Evolutionary conservation across 2,329 filamentous ascomycete species (phyloP).

Genomic region (Decorospora gaudefroyi): DNA sequence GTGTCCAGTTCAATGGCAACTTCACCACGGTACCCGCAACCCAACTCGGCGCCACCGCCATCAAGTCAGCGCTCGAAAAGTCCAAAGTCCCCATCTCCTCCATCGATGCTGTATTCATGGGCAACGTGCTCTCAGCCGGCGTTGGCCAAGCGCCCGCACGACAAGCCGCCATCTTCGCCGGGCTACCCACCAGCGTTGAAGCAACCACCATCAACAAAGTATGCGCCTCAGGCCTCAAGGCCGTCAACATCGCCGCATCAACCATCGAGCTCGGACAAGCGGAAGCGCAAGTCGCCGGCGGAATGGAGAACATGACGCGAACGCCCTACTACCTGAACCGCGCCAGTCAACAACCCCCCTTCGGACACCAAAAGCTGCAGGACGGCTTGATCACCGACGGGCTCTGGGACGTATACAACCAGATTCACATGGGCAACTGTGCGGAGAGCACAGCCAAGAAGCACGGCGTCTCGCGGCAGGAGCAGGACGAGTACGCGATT

Average conservation of each 20-base stretch:
- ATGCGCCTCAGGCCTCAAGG: slow-evolving; percentile 92
- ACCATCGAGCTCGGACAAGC: slow-evolving; percentile 91
- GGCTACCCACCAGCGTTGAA: slow-evolving; percentile 79
- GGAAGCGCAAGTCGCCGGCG: slow-evolving; percentile 87
- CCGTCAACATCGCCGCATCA: slow-evolving; percentile 85
- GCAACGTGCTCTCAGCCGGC: slow-evolving; percentile 83
- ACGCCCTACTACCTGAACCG: slow-evolving; percentile 90
- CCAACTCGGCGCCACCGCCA: slow-evolving; percentile 86
- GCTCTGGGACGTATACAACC: slow-evolving; percentile 92
- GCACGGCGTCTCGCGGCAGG: slow-evolving; percentile 75
- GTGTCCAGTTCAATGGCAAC: slow-evolving; percentile 83
- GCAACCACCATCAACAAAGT: slow-evolving; percentile 97
- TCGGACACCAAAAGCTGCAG: slow-evolving; percentile 84
- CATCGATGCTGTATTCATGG: slow-evolving; percentile 95
- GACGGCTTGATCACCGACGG: slow-evolving; percentile 95
- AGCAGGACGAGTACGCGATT: slow-evolving; percentile 91
- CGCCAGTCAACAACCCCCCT: slow-evolving; percentile 78
- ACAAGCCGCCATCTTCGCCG: slow-evolving; percentile 87
- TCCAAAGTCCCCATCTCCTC: slow-evolving; percentile 78
- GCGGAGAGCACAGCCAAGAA: slow-evolving; percentile 94
- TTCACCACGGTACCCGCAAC: slow-evolving; percentile 82
- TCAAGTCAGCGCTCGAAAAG: slow-evolving; percentile 87
- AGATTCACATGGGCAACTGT: slow-evolving; percentile 98
- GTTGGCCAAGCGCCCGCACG: slow-evolving; percentile 90
- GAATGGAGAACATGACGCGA: slow-evolving; percentile 97